These are phyloP conservation scores for Funneliformis caledonium DNA, from an alignment of 371 early-diverging fungal species.

Conservation along the genomic window DNA sequence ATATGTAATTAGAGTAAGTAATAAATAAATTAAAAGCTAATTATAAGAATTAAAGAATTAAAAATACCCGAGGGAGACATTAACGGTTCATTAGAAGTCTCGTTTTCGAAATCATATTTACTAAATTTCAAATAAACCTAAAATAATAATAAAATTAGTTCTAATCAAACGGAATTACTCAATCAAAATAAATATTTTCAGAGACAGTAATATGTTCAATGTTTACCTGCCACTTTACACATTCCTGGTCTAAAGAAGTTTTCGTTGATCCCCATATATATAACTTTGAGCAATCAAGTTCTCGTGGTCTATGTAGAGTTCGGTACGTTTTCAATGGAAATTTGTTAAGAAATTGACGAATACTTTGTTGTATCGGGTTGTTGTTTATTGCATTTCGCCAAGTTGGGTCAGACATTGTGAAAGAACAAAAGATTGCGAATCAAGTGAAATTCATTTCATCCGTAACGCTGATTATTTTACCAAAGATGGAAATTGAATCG, in stretches of 20 bases:
- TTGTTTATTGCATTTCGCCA: neutral
- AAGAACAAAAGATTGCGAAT: no score
- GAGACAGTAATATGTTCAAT: no score
- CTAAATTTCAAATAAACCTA: slow-evolving; percentile 26
- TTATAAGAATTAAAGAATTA: neutral
- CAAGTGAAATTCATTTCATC: no score
- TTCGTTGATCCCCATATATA: slow-evolving; percentile 35
- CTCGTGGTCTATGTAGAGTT: neutral
- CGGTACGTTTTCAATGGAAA: slow-evolving; percentile 18
- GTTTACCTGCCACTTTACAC: slow-evolving; percentile 38
- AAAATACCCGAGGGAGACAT: slow-evolving; percentile 35
- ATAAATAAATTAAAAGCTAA: no score
- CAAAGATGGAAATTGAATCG: no score
- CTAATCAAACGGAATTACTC: neutral
- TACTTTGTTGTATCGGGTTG: slow-evolving; percentile 14
- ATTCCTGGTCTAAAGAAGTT: slow-evolving; percentile 34
- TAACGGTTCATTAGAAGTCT: slow-evolving; percentile 32
- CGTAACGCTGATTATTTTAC: no score
- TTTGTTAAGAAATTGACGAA: slow-evolving; percentile 27
- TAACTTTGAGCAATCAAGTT: slow-evolving; percentile 16
- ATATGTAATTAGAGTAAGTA: neutral
- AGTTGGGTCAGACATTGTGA: neutral
- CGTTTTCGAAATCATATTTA: slow-evolving; percentile 18
- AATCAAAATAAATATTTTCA: no score
- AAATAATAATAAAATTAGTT: neutral